Percentiles rank a stretch among this genome's conserved stretches.
phyloP scores from a whole-genome alignment of 371 early-diverging fungal species.

The Phascolomyces articulosus region DNA sequence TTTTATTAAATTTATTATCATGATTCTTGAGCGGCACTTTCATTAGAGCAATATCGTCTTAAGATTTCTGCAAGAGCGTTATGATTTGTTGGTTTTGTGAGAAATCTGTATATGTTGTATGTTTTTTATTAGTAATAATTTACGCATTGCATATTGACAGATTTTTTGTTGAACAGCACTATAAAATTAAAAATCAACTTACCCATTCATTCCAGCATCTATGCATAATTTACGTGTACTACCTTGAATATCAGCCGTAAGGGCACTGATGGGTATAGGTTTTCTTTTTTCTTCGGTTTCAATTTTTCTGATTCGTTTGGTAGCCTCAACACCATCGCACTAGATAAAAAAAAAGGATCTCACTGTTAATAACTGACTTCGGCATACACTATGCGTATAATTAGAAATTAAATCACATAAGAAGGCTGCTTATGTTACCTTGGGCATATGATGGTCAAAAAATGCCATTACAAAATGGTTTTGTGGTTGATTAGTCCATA shows the following conservation, averaged over 20 bases:
- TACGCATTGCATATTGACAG: no score
- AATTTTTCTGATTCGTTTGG: constrained; percentile 35
- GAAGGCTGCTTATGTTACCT: constrained; percentile 13
- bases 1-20: no score
- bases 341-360: not conserved
- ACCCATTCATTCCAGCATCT: constrained; percentile 16
- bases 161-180: constrained; percentile 23
- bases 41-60: no score
- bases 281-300: constrained; percentile 23
- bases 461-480: constrained; percentile 40
- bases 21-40: no score
- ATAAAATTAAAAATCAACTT: constrained; percentile 19
- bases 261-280: constrained; percentile 18
- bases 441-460: constrained; percentile 56
- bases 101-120: constrained; percentile 16
- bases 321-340: constrained; percentile 53
- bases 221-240: constrained; percentile 9
- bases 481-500: constrained; percentile 30
- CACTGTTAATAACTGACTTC: no score
- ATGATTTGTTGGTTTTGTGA: constrained; percentile 47
- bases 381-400: no score
- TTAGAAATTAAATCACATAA: no score
- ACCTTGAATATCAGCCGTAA: constrained; percentile 17
- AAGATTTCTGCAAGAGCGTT: constrained; percentile 28
- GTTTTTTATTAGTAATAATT: no score